Evolutionary conservation across 106 monocot genomes (phyloP).

Genomic region (Apostasia shenzhenica): DNA sequence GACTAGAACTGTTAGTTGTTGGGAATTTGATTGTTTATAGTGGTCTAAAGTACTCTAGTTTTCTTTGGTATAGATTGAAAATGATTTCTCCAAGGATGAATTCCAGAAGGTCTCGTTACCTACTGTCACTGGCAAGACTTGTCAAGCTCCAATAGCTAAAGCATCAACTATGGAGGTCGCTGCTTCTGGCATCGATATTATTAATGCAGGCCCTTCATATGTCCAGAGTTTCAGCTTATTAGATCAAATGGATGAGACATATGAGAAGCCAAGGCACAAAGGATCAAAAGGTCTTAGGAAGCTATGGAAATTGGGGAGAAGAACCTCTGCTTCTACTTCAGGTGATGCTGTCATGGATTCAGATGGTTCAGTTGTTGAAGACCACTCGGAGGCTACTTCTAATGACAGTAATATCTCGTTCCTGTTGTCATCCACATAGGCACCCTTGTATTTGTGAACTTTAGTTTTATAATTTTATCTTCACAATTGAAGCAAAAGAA

Average conservation of each 20-base stretch:
- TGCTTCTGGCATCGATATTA: conserved; percentile 3
- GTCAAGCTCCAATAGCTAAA: conserved; percentile 61
- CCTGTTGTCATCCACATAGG: background rate
- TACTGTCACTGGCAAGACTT: conserved; percentile 18
- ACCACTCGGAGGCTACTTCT: conserved; percentile 15
- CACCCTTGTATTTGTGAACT: background rate
- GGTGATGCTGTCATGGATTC: conserved; percentile 31
- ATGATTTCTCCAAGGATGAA: conserved; percentile 19
- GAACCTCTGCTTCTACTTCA: conserved; percentile 31
- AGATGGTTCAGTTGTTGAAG: conserved; percentile 38
- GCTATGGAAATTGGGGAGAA: conserved; percentile 78
- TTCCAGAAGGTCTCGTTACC: conserved; percentile 14
- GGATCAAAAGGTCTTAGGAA: conserved; percentile 80
- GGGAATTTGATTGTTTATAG: too few relatives aligned
- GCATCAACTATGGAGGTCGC: conserved; percentile 48
- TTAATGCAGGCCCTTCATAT: conserved; percentile 14
- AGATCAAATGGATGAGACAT: conserved; percentile 25
- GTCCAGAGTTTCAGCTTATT: conserved; percentile 9
- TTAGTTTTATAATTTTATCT: background rate
- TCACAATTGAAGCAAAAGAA: too few relatives aligned
- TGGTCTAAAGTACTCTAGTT: too few relatives aligned
- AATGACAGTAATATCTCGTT: conserved; percentile 38
- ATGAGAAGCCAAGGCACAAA: conserved; percentile 47
- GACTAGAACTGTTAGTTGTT: too few relatives aligned
- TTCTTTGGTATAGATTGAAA: conserved; percentile 2